These are phyloP conservation scores for Hevea brasiliensis DNA, from an alignment of 345 rosid genomes.

Conservation along the genomic window DNA sequence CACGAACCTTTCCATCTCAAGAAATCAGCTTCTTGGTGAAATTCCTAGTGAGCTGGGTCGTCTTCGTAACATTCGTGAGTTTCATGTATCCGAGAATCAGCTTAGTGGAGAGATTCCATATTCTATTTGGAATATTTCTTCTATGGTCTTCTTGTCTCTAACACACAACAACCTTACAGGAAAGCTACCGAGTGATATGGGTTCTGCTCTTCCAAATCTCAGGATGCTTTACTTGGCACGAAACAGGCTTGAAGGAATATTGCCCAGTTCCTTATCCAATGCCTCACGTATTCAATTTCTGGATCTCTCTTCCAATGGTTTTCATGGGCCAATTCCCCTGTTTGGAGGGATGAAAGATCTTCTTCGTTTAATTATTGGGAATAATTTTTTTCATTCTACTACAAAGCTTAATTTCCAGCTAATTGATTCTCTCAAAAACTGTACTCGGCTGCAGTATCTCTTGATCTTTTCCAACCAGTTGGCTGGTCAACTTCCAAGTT, in stretches of 20 bases:
- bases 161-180: constrained; percentile 16
- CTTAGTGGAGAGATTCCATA: constrained; percentile 13
- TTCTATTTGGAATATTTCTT: constrained; percentile 21
- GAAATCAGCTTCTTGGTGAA: constrained; percentile 9
- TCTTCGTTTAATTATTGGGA: not conserved
- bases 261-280: constrained; percentile 18
- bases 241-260: constrained; percentile 16
- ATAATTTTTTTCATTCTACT: constrained; percentile 16
- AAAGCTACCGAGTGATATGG: constrained; percentile 3
- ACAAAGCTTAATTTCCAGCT: constrained; percentile 13
- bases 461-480: constrained; percentile 12
- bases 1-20: constrained; percentile 2
- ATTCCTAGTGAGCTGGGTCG: constrained; percentile 17
- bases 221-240: constrained; percentile 12
- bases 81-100: constrained; percentile 12
- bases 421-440: constrained; percentile 18
- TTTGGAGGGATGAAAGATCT: constrained; percentile 9
- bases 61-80: not conserved
- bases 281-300: constrained; percentile 6
- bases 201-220: constrained; percentile 17
- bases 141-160: constrained; percentile 2
- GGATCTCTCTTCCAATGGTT: constrained; percentile 10
- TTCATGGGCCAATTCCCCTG: constrained; percentile 23
- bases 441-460: constrained; percentile 16
- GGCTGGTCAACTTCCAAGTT: constrained; percentile 17